A percentile compares a stretch with the other conserved stretches of the same genome.
Evolutionary conservation across 2,329 filamentous ascomycete genomes (phyloP).

Genomic region (Chaetomiaceae sp.): DNA sequence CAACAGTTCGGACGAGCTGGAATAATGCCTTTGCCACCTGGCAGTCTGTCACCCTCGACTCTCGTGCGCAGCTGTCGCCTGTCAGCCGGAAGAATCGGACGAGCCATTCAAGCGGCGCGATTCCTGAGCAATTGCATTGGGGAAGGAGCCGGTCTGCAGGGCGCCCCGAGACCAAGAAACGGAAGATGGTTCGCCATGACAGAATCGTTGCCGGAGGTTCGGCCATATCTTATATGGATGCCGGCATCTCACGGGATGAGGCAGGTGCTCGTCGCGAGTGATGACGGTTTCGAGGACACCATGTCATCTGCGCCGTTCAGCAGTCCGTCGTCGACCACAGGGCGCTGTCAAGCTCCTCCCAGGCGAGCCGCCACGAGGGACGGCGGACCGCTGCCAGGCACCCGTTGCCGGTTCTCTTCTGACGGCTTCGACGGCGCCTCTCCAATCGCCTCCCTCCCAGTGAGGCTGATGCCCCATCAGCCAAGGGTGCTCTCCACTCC

Average conservation of each 20-base stretch:
- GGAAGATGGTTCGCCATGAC: conserved; percentile 1
- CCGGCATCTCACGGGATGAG: neutral
- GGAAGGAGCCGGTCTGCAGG: conserved; percentile 3
- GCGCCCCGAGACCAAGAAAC: conserved; percentile 5
- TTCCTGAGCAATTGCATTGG: too few relatives aligned
- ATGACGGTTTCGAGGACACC: conserved; percentile 7
- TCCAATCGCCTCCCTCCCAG: conserved; percentile 14
- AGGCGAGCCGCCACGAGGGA: conserved; percentile 17
- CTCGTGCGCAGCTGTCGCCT: neutral
- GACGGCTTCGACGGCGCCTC: conserved; percentile 19
- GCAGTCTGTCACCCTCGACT: conserved; percentile 1
- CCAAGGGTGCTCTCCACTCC: conserved; percentile 28
- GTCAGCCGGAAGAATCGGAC: neutral
- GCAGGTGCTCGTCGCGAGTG: conserved; percentile 4
- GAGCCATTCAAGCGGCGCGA: too few relatives aligned
- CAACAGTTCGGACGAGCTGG: too few relatives aligned
- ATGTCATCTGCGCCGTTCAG: conserved; percentile 16
- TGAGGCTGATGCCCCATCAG: conserved; percentile 39
- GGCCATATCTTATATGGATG: neutral
- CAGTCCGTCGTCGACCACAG: conserved; percentile 17
- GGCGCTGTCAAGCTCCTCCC: conserved; percentile 13
- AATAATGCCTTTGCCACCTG: too few relatives aligned
- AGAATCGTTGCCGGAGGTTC: neutral
- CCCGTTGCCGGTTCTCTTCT: conserved; percentile 17
- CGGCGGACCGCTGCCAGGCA: conserved; percentile 20